Evolutionary conservation across 2,329 filamentous ascomycete genomes (phyloP).

Genomic region (Trichophyton benhamiae): DNA sequence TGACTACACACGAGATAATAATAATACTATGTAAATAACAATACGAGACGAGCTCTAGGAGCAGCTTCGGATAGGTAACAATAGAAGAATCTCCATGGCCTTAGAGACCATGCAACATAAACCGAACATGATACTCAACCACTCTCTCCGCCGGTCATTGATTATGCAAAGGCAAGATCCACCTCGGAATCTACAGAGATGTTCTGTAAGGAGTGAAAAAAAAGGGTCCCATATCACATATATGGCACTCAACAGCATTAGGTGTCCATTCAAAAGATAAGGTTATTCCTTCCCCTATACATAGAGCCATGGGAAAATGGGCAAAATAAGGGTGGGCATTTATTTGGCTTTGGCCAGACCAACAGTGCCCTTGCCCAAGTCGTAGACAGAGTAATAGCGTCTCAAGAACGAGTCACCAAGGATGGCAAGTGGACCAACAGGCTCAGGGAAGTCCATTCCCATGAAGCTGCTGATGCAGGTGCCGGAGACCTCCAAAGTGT

Average conservation of each 20-base stretch:
- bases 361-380: constrained; percentile 78
- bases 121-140: constrained; percentile 1
- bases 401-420: constrained; percentile 57
- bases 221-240: background rate
- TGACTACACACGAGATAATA: background rate
- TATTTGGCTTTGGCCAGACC: constrained; percentile 59
- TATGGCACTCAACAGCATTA: background rate
- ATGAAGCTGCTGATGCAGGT: constrained; percentile 96
- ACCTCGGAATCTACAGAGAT: background rate
- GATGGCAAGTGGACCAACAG: constrained; percentile 83
- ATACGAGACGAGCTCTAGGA: background rate
- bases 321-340: background rate
- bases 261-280: background rate
- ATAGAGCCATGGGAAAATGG: background rate
- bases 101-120: background rate
- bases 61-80: background rate
- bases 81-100: background rate
- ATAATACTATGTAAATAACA: background rate
- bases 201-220: background rate
- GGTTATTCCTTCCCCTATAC: background rate
- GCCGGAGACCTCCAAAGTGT: constrained; percentile 89
- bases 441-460: constrained; percentile 83
- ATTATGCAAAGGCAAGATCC: background rate
- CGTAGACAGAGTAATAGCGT: constrained; percentile 76
- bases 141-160: background rate